These are phyloP conservation scores for Albizia julibrissin DNA, from an alignment of 306 rosid genomes.

Conservation along the genomic window DNA sequence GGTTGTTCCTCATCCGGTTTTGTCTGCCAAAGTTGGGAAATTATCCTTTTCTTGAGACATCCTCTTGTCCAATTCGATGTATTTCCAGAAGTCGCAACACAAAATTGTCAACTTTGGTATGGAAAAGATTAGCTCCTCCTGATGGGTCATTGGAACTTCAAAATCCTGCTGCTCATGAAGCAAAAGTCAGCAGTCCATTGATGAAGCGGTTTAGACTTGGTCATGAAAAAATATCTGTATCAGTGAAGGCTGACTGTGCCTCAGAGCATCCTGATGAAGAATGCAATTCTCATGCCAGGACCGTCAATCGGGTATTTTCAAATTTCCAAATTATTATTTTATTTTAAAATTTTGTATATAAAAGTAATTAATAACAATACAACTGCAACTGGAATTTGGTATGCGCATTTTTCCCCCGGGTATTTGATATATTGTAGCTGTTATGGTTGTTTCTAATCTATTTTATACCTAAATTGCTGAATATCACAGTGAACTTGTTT, in stretches of 20 bases:
- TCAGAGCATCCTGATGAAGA: slow-evolving; percentile 64
- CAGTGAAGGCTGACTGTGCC: slow-evolving; percentile 42
- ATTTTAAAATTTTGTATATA: not conserved
- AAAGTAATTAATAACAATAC: not conserved
- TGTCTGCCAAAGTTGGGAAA: slow-evolving; percentile 52
- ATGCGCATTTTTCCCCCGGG: not conserved
- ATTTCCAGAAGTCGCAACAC: slow-evolving; percentile 77
- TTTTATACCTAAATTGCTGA: slow-evolving; percentile 15
- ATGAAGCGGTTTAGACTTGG: slow-evolving; percentile 72
- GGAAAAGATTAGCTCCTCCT: slow-evolving; percentile 67
- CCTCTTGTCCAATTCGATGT: slow-evolving; percentile 78
- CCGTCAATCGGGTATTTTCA: slow-evolving; percentile 57
- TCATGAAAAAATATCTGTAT: slow-evolving; percentile 58
- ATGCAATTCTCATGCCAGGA: slow-evolving; percentile 65
- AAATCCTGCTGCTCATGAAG: slow-evolving; percentile 47
- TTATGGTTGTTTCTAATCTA: slow-evolving; percentile 11
- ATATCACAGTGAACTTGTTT: slow-evolving; percentile 29
- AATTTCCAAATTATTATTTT: slow-evolving; percentile 9
- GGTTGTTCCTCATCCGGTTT: slow-evolving; percentile 78
- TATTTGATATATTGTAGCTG: not conserved
- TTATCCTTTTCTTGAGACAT: slow-evolving; percentile 71
- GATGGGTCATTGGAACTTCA: slow-evolving; percentile 51
- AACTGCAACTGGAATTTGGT: slow-evolving; percentile 4
- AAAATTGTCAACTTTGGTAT: slow-evolving; percentile 55
- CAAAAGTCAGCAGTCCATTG: slow-evolving; percentile 49